Base-by-base conservation (phyloP, 2,329 filamentous ascomycete species). In the Colletotrichum filicis region DNA sequence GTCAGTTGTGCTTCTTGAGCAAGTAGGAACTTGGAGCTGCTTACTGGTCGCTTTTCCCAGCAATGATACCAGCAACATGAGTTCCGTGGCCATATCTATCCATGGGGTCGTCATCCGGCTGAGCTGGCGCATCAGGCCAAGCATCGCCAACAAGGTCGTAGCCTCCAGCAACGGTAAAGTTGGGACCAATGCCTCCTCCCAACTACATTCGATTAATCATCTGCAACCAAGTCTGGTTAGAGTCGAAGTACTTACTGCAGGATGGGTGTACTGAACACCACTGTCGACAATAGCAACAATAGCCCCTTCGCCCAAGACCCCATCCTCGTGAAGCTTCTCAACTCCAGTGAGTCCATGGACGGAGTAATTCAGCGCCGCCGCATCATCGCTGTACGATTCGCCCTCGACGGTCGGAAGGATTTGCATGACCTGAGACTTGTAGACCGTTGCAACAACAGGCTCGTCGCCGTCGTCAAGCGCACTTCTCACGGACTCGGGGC, bases 211-310 rank as follows among this genome's bases (percentile, higher is more conserved):
- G 2, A 16, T 37, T 5, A 37, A 37, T 37, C 5, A 37, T 16
- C 5, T 37, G 14, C 5, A 5, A 14, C 14, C 35, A 16, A 16
- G 35, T 6, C 8, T 37, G 14, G 5, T 5, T 0, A 58, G 11
- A 42, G n/a, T 32, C 9, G 24, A 14, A 5, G 19, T 1, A 73
- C 73, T 49, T 76, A 83, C 82, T 30, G 83, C 80, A 68, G 78
- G 76, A 63, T 85, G 83, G 2, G 78, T 81, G 60, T 85, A 85
- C 66, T 83, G 81, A 28, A 85, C 78, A 1, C 83, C 83, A 2
- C 82, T 83, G 62, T 85, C 83, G 46, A 85, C 79, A 37, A 85
- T 78, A 6, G 82, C 83, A 37, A 85, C 76, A 28, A 79, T 83
- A 5, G 78, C 81, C 2, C 82, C 83, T 60, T 81, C 81, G 6